Evolutionary conservation across 2,329 filamentous ascomycete genomes (phyloP), one percentile per base, ranked within the genome.

Genomic region (Hymenoscyphus fraxineus): DNA sequence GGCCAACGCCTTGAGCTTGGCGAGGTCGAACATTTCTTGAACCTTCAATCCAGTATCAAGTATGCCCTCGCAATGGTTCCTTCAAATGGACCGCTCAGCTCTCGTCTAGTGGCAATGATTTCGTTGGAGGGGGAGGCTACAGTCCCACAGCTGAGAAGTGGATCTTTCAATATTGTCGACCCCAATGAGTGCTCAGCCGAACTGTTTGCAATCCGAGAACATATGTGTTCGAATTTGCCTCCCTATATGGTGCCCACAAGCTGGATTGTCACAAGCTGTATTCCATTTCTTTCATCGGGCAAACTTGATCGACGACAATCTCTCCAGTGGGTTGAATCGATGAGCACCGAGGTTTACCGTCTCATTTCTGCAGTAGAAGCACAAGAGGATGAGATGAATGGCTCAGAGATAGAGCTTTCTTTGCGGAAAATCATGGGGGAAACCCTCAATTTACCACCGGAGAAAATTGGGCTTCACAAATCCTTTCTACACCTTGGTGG

Each of bases 1-100:
- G 86, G 86, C 0, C 86, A 88, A 70, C 78, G 86, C 47, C 78
- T 89, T 5, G 86, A 89, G 68, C 83, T 88, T 65, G 83, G 82
- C 22, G 86, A 88, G 73, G 88, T 89, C 31, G 68, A 69, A 54
- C n/a, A 56, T 58, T 19, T 60, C 38, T 40, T 66, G 27, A 62
- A 40, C 27, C 1, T 16, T 15, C 40, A 66, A 47, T 22, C 63
- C 10, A 27, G 55, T 22, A 39, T 68, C 19, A 62, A 62, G 27
- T 54, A 64, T 57, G 58, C 55, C 27, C 35, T 64, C 7, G 41
- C 59, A 22, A 61, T 59, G 1, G 61, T 66, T 39, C 64, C 64
- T 27, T 59, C 56, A n/a, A 19, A 39, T n/a, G 64, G 64, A 3
- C 59, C 59, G 13, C 64, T 58, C 41, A 64, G 39, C 10, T 38